Percentiles rank a stretch among this genome's conserved stretches.
phyloP scores from a whole-genome alignment of 805 yeast species.

The Jamesozyma jinghongensis region DNA sequence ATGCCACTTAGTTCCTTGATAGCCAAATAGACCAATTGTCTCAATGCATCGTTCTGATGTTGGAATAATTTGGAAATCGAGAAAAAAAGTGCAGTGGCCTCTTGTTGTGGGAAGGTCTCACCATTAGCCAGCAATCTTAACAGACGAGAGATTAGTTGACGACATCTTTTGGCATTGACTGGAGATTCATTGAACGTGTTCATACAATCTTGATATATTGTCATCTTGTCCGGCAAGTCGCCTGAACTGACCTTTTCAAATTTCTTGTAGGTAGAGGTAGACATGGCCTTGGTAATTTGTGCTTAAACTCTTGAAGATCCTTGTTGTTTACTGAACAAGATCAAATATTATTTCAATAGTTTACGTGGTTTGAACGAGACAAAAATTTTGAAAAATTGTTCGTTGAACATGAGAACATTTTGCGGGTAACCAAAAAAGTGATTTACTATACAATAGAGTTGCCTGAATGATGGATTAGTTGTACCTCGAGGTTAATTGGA shows the following conservation, averaged over 20 bases:
- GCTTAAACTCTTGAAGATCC: no score
- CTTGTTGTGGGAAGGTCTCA: slow-evolving; percentile 76
- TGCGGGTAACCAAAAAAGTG: neutral
- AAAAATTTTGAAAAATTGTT: neutral
- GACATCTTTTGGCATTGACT: slow-evolving; percentile 78
- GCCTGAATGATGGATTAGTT: neutral
- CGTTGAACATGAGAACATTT: neutral
- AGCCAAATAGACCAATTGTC: slow-evolving; percentile 90
- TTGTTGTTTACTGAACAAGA: neutral
- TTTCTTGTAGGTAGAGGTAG: slow-evolving; percentile 75
- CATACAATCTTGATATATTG: slow-evolving; percentile 91
- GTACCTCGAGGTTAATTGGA: no score
- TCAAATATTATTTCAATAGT: neutral
- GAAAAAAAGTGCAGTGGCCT: slow-evolving; percentile 87
- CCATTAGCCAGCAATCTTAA: slow-evolving; percentile 78
- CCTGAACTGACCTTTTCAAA: slow-evolving; percentile 67
- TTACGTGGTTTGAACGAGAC: slow-evolving; percentile 1
- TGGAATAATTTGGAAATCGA: slow-evolving; percentile 92
- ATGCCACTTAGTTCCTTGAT: slow-evolving; percentile 81
- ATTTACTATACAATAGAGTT: no score
- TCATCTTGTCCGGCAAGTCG: slow-evolving; percentile 84
- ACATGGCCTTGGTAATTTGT: slow-evolving; percentile 40
- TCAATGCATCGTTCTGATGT: slow-evolving; percentile 69
- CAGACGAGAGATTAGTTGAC: slow-evolving; percentile 71
- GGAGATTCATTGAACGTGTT: slow-evolving; percentile 89